Conservation (phyloP, 179 eudicot species). For the Actinidia arguta region DNA sequence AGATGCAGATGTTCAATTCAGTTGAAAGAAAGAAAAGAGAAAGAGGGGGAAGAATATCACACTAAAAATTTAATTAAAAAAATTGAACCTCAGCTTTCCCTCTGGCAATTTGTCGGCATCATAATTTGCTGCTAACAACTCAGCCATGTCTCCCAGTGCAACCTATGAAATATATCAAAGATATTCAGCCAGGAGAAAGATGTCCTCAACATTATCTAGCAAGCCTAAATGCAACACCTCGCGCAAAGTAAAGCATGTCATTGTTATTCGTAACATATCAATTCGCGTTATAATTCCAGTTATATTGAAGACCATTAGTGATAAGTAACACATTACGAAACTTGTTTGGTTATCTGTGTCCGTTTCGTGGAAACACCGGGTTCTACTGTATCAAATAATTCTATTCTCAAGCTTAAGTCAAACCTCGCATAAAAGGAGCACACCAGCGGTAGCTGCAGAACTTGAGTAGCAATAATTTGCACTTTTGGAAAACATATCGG, state of each 20-base stretch:
- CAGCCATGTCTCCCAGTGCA: conserved; percentile 96
- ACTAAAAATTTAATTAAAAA: not conserved
- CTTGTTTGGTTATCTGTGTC: not conserved
- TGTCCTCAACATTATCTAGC: not conserved
- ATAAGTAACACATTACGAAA: not conserved
- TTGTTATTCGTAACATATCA: not conserved
- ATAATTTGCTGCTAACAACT: conserved; percentile 67
- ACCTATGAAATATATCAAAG: conserved; percentile 51
- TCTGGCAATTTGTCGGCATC: conserved; percentile 89
- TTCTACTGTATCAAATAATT: not conserved
- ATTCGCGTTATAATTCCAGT: not conserved
- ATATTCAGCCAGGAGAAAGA: not conserved
- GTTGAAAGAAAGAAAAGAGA: not conserved
- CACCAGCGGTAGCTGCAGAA: conserved; percentile 63
- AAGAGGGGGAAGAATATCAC: not conserved
- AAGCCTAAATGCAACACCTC: not conserved
- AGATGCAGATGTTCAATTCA: not conserved
- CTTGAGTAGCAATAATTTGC: conserved; percentile 92
- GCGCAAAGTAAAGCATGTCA: not conserved
- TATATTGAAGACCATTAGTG: not conserved
- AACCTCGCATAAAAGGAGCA: conserved; percentile 96
- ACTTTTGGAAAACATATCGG: conserved; percentile 99
- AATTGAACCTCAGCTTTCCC: conserved; percentile 84
- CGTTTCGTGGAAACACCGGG: not conserved
- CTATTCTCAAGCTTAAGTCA: conserved; percentile 19